These are phyloP conservation scores for Leucocoprinus birnbaumii DNA, from an alignment of 768 basidiomycete genomes.

Conservation along the genomic window DNA sequence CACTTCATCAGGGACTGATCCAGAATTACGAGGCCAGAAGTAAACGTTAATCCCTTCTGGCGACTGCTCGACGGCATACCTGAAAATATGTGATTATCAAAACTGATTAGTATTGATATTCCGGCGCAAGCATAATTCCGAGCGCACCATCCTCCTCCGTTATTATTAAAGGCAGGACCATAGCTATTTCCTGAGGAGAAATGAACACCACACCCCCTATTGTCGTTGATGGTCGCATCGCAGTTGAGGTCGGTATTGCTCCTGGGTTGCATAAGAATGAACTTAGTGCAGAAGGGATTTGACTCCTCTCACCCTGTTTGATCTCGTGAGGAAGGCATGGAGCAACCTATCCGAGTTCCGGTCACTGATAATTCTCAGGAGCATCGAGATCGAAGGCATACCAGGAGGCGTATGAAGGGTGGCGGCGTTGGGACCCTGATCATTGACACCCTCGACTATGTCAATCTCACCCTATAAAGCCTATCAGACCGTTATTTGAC, in stretches of 20 bases:
- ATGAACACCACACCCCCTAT: constrained; percentile 27
- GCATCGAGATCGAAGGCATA: constrained; percentile 38
- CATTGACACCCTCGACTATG: constrained; percentile 40
- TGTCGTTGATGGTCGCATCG: constrained; percentile 19
- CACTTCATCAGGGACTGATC: constrained; percentile 46
- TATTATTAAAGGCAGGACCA: constrained; percentile 54
- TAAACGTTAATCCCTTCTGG: constrained; percentile 57
- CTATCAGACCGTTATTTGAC: neutral
- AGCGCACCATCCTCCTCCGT: constrained; percentile 57
- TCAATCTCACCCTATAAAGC: constrained; percentile 31
- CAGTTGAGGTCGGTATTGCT: constrained; percentile 21
- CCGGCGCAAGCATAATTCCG: neutral
- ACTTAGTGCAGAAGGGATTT: neutral
- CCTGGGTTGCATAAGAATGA: constrained; percentile 15
- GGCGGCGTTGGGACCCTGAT: constrained; percentile 31
- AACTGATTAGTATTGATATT: neutral
- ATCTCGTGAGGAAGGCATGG: constrained; percentile 25
- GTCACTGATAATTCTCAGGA: constrained; percentile 12
- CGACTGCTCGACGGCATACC: constrained; percentile 65
- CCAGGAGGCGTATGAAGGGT: constrained; percentile 37
- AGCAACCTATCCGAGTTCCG: constrained; percentile 18
- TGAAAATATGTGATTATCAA: constrained; percentile 21
- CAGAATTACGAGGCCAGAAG: constrained; percentile 64
- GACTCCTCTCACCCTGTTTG: constrained; percentile 40
- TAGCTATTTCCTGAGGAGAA: constrained; percentile 39